Conservation (phyloP, 2,329 filamentous ascomycete genomes). For the Cadophora luteo-olivacea region DNA sequence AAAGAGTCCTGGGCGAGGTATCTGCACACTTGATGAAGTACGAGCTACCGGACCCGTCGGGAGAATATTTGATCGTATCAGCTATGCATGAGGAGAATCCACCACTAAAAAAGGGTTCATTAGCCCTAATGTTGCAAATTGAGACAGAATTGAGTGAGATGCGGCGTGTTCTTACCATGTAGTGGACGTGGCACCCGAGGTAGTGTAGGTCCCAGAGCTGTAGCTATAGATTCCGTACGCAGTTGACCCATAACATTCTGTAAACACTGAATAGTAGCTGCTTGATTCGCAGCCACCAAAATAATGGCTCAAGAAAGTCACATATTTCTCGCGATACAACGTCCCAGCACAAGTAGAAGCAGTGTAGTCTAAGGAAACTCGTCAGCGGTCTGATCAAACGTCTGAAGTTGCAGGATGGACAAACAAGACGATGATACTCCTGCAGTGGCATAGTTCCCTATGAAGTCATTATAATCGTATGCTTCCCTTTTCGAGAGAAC, state of each 20-base stretch:
- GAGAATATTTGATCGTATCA: not conserved
- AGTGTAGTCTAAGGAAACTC: not conserved
- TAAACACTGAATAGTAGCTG: not conserved
- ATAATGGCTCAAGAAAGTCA: not conserved
- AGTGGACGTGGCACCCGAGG: not conserved
- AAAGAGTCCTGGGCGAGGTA: not conserved
- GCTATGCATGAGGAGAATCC: not conserved
- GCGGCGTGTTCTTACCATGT: not conserved
- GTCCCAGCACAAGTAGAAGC: constrained; percentile 3
- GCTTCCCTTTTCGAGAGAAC: not conserved
- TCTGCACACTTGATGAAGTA: constrained; percentile 6
- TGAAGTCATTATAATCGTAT: constrained; percentile 7
- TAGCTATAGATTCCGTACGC: not conserved
- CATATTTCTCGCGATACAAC: not conserved
- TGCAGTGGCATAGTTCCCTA: not conserved
- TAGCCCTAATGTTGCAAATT: not conserved
- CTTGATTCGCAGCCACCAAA: not conserved
- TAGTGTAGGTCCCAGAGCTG: not conserved
- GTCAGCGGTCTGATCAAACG: not conserved
- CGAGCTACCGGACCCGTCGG: not conserved
- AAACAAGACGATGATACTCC: not conserved
- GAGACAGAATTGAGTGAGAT: not conserved
- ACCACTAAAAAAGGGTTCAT: not conserved
- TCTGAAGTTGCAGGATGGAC: not conserved
- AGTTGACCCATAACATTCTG: not conserved